Evolutionary conservation across 1,139 yeast genomes (phyloP).

Genomic region (Candida dubliniensis): DNA sequence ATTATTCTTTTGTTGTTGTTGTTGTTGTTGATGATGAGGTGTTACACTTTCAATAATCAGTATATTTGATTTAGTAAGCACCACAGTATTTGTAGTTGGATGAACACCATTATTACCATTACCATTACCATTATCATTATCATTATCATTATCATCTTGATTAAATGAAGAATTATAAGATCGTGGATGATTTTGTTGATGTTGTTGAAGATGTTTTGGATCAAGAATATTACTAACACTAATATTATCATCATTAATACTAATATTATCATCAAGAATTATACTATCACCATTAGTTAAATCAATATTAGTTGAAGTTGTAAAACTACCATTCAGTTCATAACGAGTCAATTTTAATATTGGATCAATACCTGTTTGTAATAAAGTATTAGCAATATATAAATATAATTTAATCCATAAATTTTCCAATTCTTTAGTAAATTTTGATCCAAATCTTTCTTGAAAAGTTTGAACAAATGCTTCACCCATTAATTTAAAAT

Average conservation of each 20-base stretch:
- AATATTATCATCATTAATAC: not conserved
- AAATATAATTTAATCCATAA: conserved; percentile 72
- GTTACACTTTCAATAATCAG: not conserved
- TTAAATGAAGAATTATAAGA: not conserved
- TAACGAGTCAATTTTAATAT: conserved; percentile 24
- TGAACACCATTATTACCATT: not conserved
- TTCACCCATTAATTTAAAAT: conserved; percentile 77
- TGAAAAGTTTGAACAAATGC: conserved; percentile 73
- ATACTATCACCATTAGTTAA: not conserved
- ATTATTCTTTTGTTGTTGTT: too few species aligned
- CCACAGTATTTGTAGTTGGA: not conserved
- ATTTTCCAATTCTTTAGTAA: conserved; percentile 53
- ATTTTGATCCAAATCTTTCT: conserved; percentile 56
- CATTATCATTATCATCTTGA: too few species aligned
- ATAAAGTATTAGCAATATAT: conserved; percentile 62
- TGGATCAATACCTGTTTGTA: conserved; percentile 69
- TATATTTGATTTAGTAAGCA: not conserved
- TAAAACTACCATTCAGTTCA: conserved; percentile 2
- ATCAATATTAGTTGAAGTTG: not conserved
- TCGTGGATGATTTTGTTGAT: not conserved
- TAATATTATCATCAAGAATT: not conserved
- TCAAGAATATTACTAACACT: too few species aligned
- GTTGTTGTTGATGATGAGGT: too few species aligned
- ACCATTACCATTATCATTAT: not conserved
- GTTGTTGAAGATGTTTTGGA: not conserved